Base-by-base conservation (phyloP, 257 asterid genomes). In the Ilex aquifolium region DNA sequence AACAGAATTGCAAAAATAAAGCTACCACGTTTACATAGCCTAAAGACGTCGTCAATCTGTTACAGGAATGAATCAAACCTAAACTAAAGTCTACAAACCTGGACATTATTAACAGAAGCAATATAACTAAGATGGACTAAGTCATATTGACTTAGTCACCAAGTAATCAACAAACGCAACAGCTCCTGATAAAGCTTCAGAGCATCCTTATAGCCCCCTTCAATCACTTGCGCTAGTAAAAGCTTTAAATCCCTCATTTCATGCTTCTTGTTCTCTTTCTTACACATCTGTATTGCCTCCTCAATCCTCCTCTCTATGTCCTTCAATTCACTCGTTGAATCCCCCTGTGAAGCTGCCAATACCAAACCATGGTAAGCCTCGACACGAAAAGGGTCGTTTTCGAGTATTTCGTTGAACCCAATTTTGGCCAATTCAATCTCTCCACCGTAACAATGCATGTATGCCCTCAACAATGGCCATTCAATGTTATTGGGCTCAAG, bases 341-440 rank as follows among this genome's bases (percentile, higher is more conserved):
- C 92, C 65, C 75, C 90, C 51, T 81, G 81, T 0, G 95, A 81
- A 0, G 83, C 90, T 1, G 93, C 92, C 4, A 90, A 83, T 3
- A 86, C 92, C 9, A 93, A 83, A 5, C 99, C 97, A 14, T 90
- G 99, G 67, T 87, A 93, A 0, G 97, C 99, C 65, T 90, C 99
- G 2, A 93, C 92, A 0, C 83, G 78, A 3, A 76, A 72, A 27
- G 97, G 95, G 52, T 93, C 95, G 56, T 80, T 87, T 30, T 70
- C 62, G 9, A 90, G 32, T 21, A 93, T 76, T 76, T 86, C 92
- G 56, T 60, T 54, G 70, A 93, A 93, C 46, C 87, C 86, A 6
- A 58, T 59, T 69, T 74, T 90, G 0, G 97, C 96, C 40, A 63
- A 70, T 64, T 77, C 84, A 2, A 69, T 13, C n/a, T 93, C 95